These are phyloP conservation scores for Trichoderma guizhouense DNA, from an alignment of 2,329 filamentous ascomycete species.

Conservation along the genomic window DNA sequence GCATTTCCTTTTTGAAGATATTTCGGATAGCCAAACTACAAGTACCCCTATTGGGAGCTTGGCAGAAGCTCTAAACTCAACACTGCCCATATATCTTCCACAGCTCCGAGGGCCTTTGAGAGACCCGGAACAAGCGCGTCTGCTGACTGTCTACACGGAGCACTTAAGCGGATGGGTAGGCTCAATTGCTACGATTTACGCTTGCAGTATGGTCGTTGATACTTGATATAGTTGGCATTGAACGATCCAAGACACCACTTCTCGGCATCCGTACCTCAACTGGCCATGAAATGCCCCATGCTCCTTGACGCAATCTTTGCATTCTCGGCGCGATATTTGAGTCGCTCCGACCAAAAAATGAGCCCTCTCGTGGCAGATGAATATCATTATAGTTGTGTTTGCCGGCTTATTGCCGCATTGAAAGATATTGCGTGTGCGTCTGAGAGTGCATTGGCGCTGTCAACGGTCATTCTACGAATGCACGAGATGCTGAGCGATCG, in stretches of 20 bases:
- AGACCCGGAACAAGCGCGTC: neutral
- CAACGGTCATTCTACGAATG: constrained; percentile 16
- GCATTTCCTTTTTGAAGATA: neutral
- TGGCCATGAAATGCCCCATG: constrained; percentile 17
- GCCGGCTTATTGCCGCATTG: constrained; percentile 6
- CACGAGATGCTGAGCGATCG: constrained; percentile 12
- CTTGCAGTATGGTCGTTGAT: neutral
- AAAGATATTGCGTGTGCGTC: constrained; percentile 9
- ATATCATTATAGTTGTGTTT: constrained; percentile 12
- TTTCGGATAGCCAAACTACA: neutral
- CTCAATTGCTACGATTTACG: neutral
- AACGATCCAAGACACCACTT: constrained; percentile 15
- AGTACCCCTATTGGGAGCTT: neutral
- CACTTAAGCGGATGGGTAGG: constrained; percentile 7
- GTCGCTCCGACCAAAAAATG: neutral
- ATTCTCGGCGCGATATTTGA: constrained; percentile 8
- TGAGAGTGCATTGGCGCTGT: constrained; percentile 11
- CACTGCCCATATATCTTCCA: constrained; percentile 2
- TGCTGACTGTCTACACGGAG: constrained; percentile 1
- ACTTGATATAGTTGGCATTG: neutral
- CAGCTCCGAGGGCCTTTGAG: neutral
- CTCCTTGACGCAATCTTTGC: constrained; percentile 15
- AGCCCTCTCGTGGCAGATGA: neutral
- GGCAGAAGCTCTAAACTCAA: neutral
- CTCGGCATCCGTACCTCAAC: constrained; percentile 3